Evolutionary conservation across 441 rosid species (phyloP).

Genomic region (Manihot esculenta): DNA sequence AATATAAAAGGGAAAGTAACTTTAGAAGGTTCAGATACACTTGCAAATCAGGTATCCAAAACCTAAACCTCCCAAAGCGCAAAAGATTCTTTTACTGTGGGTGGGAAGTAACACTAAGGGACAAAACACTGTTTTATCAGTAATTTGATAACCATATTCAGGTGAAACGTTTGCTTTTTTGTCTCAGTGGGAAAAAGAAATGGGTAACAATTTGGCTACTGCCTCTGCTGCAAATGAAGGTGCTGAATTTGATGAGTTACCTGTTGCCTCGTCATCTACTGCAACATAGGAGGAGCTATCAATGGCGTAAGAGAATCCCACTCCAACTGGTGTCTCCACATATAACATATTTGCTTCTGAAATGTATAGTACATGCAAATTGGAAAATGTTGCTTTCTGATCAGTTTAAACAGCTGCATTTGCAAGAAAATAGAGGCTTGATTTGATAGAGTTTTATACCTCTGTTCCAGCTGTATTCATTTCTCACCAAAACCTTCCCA

Average conservation of each 20-base stretch:
- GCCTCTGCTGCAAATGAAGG: constrained; percentile 9
- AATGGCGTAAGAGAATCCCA: constrained; percentile 93
- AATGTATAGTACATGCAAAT: constrained; percentile 15
- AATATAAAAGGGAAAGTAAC: constrained; percentile 28
- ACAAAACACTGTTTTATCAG: constrained; percentile 20
- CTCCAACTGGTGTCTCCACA: constrained; percentile 92
- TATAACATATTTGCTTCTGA: constrained; percentile 97
- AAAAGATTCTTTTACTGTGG: too few relatives aligned
- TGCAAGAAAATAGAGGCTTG: neutral
- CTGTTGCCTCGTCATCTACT: constrained; percentile 83
- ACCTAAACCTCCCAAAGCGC: neutral
- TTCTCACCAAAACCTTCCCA: constrained; percentile 63
- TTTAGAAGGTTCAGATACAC: constrained; percentile 9
- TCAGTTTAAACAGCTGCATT: neutral
- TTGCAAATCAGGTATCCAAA: neutral
- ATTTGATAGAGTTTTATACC: constrained; percentile 36
- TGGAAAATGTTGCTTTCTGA: neutral
- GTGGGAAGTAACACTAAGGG: neutral
- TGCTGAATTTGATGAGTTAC: constrained; percentile 30
- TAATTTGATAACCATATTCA: neutral
- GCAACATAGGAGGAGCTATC: constrained; percentile 64
- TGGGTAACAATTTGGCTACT: constrained; percentile 1
- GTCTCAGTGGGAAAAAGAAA: neutral
- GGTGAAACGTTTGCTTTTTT: constrained; percentile 11
- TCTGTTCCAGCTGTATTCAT: constrained; percentile 92